Conservation (phyloP, 441 rosid genomes). For the Populus trichocarpa region DNA sequence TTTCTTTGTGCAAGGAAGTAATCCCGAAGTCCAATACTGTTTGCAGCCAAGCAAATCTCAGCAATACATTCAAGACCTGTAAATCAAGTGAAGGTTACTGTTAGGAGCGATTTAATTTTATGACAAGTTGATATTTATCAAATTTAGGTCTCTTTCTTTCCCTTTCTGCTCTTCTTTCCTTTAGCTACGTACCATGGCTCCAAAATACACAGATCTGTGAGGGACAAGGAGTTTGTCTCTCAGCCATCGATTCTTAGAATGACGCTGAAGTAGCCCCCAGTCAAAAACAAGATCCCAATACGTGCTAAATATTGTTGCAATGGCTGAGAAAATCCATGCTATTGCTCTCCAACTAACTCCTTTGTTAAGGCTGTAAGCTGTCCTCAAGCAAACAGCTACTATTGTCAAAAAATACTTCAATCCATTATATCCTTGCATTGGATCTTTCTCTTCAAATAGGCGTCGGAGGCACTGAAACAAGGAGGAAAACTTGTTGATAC, state of each 20-base stretch:
- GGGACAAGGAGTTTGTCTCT: constrained; percentile 78
- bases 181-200: constrained; percentile 48
- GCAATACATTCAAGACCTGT: too few species aligned
- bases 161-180: not conserved
- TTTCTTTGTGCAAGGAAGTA: too few species aligned
- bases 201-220: constrained; percentile 42
- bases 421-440: constrained; percentile 51
- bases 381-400: constrained; percentile 55
- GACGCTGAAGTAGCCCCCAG: constrained; percentile 66
- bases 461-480: constrained; percentile 51
- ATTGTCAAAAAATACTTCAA: constrained; percentile 59
- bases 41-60: too few species aligned
- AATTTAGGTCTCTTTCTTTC: too few species aligned
- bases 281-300: too few species aligned
- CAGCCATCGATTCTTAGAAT: constrained; percentile 55
- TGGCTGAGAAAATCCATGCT: constrained; percentile 47
- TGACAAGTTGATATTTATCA: too few species aligned
- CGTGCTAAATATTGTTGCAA: constrained; percentile 42
- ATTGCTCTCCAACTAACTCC: constrained; percentile 35
- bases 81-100: too few species aligned
- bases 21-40: too few species aligned
- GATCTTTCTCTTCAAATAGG: constrained; percentile 63
- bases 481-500: not conserved
- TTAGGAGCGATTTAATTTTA: too few species aligned
- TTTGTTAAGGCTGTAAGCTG: constrained; percentile 39